A percentile compares a stretch with the other conserved stretches of the same genome.
phyloP scores from a whole-genome alignment of 2,329 filamentous ascomycete species.

The Hysterium pulicare region DNA sequence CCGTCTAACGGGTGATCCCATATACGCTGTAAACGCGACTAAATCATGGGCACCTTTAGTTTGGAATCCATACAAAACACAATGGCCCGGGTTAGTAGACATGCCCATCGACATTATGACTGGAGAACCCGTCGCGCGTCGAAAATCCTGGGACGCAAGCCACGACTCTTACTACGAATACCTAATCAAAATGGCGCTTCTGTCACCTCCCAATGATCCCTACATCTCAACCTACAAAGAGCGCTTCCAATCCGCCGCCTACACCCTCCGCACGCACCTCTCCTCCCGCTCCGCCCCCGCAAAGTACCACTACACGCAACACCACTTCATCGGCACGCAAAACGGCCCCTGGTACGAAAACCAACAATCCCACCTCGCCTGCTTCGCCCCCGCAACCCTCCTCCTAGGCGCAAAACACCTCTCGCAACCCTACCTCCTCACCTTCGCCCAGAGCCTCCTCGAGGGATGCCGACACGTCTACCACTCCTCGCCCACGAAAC shows the following conservation, averaged over 20 bases:
- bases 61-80: conserved; percentile 40
- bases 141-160: conserved; percentile 43
- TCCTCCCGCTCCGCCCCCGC: conserved; percentile 35
- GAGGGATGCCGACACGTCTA: conserved; percentile 41
- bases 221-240: conserved; percentile 30
- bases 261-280: conserved; percentile 35
- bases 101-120: conserved; percentile 44
- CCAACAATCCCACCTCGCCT: conserved; percentile 38
- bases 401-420: conserved; percentile 38
- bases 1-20: conserved; percentile 37
- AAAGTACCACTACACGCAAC: conserved; percentile 30
- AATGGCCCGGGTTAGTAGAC: conserved; percentile 41
- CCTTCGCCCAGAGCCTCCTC: conserved; percentile 38
- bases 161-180: conserved; percentile 46
- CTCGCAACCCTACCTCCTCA: conserved; percentile 27
- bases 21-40: conserved; percentile 43
- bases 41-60: conserved; percentile 45
- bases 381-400: conserved; percentile 39
- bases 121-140: conserved; percentile 35
- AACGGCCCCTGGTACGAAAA: conserved; percentile 34
- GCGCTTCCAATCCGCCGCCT: conserved; percentile 32
- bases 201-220: conserved; percentile 35
- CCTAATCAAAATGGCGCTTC: conserved; percentile 39
- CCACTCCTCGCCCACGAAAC: conserved; percentile 33
- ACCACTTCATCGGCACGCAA: conserved; percentile 39